Conservation (phyloP, 2,329 filamentous ascomycete species). For the Fusarium sp. region DNA sequence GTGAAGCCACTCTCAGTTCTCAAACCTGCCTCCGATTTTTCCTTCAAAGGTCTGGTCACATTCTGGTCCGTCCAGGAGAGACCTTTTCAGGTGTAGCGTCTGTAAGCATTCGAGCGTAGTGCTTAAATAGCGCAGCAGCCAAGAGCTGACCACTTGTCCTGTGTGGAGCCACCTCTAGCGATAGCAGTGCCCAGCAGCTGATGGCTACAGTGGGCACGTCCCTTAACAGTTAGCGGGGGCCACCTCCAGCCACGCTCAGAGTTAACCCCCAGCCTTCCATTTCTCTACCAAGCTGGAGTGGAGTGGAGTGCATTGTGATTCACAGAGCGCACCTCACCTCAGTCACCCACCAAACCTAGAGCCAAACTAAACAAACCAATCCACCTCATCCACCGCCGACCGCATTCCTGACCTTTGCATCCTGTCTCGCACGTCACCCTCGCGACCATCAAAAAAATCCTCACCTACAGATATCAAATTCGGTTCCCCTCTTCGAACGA, state of each 20-base stretch:
- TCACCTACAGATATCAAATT: constrained; percentile 28
- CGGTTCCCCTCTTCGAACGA: constrained; percentile 7
- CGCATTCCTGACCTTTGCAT: constrained; percentile 44
- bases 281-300: constrained; percentile 18
- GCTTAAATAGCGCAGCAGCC: constrained; percentile 27
- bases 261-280: constrained; percentile 44
- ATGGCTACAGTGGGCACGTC: constrained; percentile 28
- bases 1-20: constrained; percentile 14
- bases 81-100: constrained; percentile 24
- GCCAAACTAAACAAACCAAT: constrained; percentile 33
- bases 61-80: neutral
- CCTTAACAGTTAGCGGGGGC: constrained; percentile 42
- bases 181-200: constrained; percentile 24
- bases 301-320: constrained; percentile 25
- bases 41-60: neutral
- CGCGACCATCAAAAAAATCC: constrained; percentile 26
- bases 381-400: constrained; percentile 36
- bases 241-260: constrained; percentile 45
- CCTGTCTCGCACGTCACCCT: constrained; percentile 43
- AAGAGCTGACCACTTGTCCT: constrained; percentile 20
- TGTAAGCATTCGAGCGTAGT: constrained; percentile 21
- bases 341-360: constrained; percentile 13
- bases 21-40: constrained; percentile 18
- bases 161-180: constrained; percentile 11
- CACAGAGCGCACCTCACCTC: neutral